Conservation (phyloP, 192 early-diverging fungal species). For the Backusella luteola region DNA sequence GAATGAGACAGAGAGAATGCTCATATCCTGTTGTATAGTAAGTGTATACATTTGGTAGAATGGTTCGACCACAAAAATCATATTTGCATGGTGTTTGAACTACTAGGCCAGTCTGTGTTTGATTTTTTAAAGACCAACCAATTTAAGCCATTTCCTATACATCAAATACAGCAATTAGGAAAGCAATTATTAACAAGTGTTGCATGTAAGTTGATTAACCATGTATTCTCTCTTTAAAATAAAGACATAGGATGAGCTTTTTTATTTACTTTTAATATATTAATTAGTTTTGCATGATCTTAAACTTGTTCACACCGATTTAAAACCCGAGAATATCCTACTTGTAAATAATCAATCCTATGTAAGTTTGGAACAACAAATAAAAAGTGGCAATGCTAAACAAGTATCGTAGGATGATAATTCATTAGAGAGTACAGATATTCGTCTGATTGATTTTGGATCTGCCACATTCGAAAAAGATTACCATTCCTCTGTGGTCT, state of each 20-base stretch:
- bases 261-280: background rate
- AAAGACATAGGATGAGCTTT: too few relatives aligned
- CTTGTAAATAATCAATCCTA: slow-evolving; percentile 52
- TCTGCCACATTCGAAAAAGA: slow-evolving; percentile 92
- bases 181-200: slow-evolving; percentile 84
- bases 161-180: slow-evolving; percentile 85
- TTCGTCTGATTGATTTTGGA: slow-evolving; percentile 96
- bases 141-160: slow-evolving; percentile 83
- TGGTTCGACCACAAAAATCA: slow-evolving; percentile 90
- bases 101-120: slow-evolving; percentile 84
- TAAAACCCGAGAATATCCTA: slow-evolving; percentile 96
- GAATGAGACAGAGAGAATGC: background rate
- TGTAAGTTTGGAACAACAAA: too few relatives aligned
- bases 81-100: slow-evolving; percentile 98
- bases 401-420: background rate
- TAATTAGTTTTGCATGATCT: slow-evolving; percentile 74
- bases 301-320: slow-evolving; percentile 89
- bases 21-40: slow-evolving; percentile 44
- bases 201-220: slow-evolving; percentile 53
- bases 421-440: slow-evolving; percentile 60
- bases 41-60: slow-evolving; percentile 85
- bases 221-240: background rate
- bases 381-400: too few relatives aligned
- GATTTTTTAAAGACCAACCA: slow-evolving; percentile 95
- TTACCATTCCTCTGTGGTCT: slow-evolving; percentile 89